Evolutionary conservation across 1,139 yeast species (phyloP).

Genomic region (Hemisphaericaspora xylofermentans): DNA sequence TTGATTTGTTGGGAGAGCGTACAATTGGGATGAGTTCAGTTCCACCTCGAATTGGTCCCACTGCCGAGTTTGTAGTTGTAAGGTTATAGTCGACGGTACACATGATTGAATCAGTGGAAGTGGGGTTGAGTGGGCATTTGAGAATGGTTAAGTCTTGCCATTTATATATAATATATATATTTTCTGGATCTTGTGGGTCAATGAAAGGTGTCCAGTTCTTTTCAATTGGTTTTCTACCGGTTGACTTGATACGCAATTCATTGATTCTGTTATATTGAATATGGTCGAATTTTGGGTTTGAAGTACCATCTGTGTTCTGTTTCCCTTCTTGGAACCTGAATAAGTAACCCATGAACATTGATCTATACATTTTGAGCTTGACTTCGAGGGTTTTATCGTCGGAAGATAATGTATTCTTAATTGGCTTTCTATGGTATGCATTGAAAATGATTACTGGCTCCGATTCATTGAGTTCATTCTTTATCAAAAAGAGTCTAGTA

Average conservation of each 20-base stretch:
- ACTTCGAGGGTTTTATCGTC: slow-evolving; percentile 6
- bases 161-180: slow-evolving; percentile 34
- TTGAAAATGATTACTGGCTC: slow-evolving; percentile 37
- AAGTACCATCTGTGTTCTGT: slow-evolving; percentile 23
- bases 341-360: slow-evolving; percentile 33
- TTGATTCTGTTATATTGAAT: slow-evolving; percentile 22
- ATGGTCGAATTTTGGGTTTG: slow-evolving; percentile 18
- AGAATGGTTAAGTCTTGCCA: slow-evolving; percentile 39
- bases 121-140: slow-evolving; percentile 21
- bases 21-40: slow-evolving; percentile 33
- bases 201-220: slow-evolving; percentile 49
- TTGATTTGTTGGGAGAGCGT: slow-evolving; percentile 1
- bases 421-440: slow-evolving; percentile 20
- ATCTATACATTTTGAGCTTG: slow-evolving; percentile 17
- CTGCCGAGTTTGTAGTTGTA: slow-evolving; percentile 13
- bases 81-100: neutral
- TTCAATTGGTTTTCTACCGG: slow-evolving; percentile 20
- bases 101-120: neutral
- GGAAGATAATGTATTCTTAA: slow-evolving; percentile 7
- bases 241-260: slow-evolving; percentile 25
- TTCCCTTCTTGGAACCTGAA: slow-evolving; percentile 31
- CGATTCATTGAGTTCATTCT: slow-evolving; percentile 28
- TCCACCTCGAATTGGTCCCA: slow-evolving; percentile 42
- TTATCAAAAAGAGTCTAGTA: slow-evolving; percentile 41
- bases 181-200: slow-evolving; percentile 22